phyloP scores from a whole-genome alignment of 2,329 filamentous ascomycete genomes.

The Bipolaris oryzae region DNA sequence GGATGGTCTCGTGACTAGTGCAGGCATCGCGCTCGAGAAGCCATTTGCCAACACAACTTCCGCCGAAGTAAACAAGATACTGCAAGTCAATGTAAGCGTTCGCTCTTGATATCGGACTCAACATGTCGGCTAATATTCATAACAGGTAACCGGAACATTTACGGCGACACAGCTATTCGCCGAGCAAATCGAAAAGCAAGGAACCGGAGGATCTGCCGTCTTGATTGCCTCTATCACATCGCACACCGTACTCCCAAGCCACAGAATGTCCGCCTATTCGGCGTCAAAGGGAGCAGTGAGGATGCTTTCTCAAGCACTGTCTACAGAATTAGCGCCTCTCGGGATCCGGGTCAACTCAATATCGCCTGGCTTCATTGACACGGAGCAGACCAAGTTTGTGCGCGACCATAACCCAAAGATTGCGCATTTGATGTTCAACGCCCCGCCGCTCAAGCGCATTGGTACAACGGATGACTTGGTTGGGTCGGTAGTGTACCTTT shows the following conservation, averaged over 20 bases:
- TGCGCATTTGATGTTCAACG: constrained; percentile 23
- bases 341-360: constrained; percentile 43
- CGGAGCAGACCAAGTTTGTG: constrained; percentile 31
- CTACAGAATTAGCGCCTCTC: constrained; percentile 41
- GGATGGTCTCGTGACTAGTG: constrained; percentile 31
- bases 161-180: constrained; percentile 50
- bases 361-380: constrained; percentile 43
- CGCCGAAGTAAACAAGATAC: constrained; percentile 47
- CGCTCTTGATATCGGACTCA: neutral
- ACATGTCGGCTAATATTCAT: neutral
- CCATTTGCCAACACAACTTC: constrained; percentile 54
- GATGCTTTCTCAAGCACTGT: constrained; percentile 49
- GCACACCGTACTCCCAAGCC: constrained; percentile 47
- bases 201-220: constrained; percentile 50
- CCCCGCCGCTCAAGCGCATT: constrained; percentile 48
- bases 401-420: constrained; percentile 24
- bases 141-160: constrained; percentile 52
- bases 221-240: constrained; percentile 49
- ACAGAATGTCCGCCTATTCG: constrained; percentile 53
- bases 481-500: constrained; percentile 51
- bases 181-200: constrained; percentile 51
- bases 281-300: constrained; percentile 53
- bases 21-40: constrained; percentile 54
- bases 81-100: constrained; percentile 51
- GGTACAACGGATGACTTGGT: constrained; percentile 54